A percentile compares a stretch with the other conserved stretches of the same genome.
phyloP scores from a whole-genome alignment of 2,329 filamentous ascomycete genomes.

The Onygenales sp. region DNA sequence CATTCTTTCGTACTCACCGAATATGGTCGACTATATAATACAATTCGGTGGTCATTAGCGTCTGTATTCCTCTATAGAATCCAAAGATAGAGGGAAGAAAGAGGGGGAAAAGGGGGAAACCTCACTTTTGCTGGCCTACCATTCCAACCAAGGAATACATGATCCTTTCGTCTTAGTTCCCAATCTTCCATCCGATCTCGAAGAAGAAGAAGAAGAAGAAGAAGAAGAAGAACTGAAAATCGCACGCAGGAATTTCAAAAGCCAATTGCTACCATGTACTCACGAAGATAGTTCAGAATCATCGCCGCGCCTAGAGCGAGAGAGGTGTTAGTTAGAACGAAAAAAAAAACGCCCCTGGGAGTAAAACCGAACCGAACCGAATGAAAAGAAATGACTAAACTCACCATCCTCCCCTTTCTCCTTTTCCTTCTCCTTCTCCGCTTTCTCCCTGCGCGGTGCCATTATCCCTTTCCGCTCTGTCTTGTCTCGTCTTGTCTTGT shows the following conservation, averaged over 20 bases:
- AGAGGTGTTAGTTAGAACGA: neutral
- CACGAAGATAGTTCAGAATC: constrained; percentile 44
- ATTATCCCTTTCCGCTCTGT: constrained; percentile 14
- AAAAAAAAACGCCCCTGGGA: neutral
- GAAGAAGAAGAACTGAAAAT: neutral
- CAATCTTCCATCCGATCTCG: too few species aligned
- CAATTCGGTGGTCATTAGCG: neutral
- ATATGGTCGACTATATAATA: constrained; percentile 39
- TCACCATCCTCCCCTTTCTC: constrained; percentile 21
- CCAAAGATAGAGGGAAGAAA: neutral
- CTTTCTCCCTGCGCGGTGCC: constrained; percentile 31
- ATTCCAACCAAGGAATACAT: neutral
- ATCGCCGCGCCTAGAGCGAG: constrained; percentile 27
- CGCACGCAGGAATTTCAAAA: neutral
- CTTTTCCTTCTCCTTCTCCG: constrained; percentile 18
- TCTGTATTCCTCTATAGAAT: too few species aligned
- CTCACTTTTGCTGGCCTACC: constrained; percentile 3
- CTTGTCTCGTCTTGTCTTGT: neutral
- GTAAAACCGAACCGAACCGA: neutral
- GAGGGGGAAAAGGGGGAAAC: neutral
- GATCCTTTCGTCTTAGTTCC: neutral
- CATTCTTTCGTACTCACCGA: constrained; percentile 30
- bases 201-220: neutral
- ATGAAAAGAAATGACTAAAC: neutral
- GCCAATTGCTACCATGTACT: constrained; percentile 14